Conservation (phyloP, 805 yeast genomes). For the Starmerella vaccinii region DNA sequence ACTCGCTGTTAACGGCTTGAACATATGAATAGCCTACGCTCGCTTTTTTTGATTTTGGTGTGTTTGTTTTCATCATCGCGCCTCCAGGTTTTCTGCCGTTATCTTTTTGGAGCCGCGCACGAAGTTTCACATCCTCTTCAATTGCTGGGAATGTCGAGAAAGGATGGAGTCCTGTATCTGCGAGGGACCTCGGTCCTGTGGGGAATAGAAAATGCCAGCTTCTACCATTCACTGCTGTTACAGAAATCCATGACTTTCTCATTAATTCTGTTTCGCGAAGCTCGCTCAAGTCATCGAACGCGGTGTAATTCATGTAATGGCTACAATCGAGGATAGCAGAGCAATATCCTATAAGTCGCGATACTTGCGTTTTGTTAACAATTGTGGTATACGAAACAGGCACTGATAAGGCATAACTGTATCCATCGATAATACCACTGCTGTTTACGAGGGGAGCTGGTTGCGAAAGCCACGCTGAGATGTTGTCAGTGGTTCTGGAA, state of each 20-base stretch:
- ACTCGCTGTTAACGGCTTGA: slow-evolving; percentile 10
- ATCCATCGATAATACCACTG: slow-evolving; percentile 6
- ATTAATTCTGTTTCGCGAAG: background rate
- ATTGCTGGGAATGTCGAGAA: slow-evolving; percentile 20
- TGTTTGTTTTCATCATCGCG: slow-evolving; percentile 15
- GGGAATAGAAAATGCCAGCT: slow-evolving; percentile 15
- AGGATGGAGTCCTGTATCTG: slow-evolving; percentile 3
- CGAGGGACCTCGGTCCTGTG: background rate
- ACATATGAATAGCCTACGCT: slow-evolving; percentile 24
- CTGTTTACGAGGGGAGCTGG: slow-evolving; percentile 11
- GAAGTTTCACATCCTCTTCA: slow-evolving; percentile 4
- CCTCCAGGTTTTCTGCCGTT: slow-evolving; percentile 10
- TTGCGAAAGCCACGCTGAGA: slow-evolving; percentile 10
- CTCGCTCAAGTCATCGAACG: background rate
- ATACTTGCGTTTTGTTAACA: slow-evolving; percentile 5
- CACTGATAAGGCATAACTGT: slow-evolving; percentile 12
- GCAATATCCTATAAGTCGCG: slow-evolving; percentile 19
- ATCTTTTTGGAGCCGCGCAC: background rate
- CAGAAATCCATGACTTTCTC: slow-evolving; percentile 4
- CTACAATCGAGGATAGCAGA: slow-evolving; percentile 19
- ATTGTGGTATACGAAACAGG: slow-evolving; percentile 9
- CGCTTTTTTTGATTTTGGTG: slow-evolving; percentile 13
- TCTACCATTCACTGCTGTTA: background rate
- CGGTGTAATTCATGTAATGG: slow-evolving; percentile 8
- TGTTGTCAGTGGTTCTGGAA: background rate